Percentiles rank a stretch among this genome's conserved stretches.
phyloP scores from a whole-genome alignment of 345 rosid genomes.

The Murraya paniculata region DNA sequence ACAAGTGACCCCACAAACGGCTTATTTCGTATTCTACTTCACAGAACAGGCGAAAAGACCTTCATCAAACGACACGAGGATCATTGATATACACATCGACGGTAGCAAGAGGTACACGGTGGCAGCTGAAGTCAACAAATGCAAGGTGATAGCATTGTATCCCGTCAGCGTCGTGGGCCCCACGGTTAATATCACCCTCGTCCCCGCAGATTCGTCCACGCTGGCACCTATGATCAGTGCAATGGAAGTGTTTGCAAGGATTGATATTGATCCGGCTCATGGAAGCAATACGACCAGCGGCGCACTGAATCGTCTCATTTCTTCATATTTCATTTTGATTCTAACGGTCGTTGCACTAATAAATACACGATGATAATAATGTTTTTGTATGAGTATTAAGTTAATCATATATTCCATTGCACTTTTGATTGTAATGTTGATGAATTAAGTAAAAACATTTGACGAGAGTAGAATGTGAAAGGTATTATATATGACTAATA shows the following conservation, averaged over 20 bases:
- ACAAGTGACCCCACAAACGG: not conserved
- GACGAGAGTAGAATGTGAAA: too few species aligned
- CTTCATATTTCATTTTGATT: not conserved
- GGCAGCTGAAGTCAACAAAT: not conserved
- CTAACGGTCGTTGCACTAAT: not conserved
- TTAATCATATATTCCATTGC: too few species aligned
- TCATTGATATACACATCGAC: slow-evolving; percentile 16
- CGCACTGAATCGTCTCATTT: not conserved
- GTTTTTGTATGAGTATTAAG: too few species aligned
- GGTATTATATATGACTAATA: too few species aligned
- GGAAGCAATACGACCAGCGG: not conserved
- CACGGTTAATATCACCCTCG: not conserved
- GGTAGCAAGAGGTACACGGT: not conserved
- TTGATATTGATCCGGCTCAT: not conserved
- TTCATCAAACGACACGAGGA: not conserved
- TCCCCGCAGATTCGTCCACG: not conserved
- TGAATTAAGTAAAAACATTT: too few species aligned
- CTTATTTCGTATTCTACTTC: slow-evolving; percentile 23
- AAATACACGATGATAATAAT: too few species aligned
- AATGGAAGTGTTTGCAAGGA: not conserved
- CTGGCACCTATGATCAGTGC: not conserved
- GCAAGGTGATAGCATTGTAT: not conserved
- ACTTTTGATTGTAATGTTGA: too few species aligned
- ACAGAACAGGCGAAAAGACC: not conserved
- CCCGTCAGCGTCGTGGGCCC: not conserved